phyloP scores from a whole-genome alignment of 768 basidiomycete genomes.

The Auriscalpium vulgare region DNA sequence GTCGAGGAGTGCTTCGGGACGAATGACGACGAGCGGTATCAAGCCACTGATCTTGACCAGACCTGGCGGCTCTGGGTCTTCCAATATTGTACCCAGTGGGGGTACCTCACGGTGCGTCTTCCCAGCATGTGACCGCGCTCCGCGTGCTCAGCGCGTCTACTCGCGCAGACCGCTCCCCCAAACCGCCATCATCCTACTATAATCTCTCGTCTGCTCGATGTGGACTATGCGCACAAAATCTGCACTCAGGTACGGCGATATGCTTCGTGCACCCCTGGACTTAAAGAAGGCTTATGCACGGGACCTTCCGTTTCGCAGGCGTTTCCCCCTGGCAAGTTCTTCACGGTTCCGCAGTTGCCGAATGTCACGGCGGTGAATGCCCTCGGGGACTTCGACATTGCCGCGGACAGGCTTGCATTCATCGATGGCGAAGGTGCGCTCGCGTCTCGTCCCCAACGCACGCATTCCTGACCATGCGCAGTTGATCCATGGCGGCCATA shows the following conservation, averaged over 20 bases:
- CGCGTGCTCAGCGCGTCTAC: neutral
- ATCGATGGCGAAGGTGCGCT: conserved; percentile 73
- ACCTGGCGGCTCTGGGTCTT: conserved; percentile 86
- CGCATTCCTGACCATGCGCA: conserved; percentile 18
- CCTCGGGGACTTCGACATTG: conserved; percentile 76
- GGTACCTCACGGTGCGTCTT: conserved; percentile 69
- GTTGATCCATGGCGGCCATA: conserved; percentile 90
- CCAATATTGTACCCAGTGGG: conserved; percentile 95
- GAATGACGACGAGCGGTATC: conserved; percentile 56
- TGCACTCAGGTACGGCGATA: conserved; percentile 46
- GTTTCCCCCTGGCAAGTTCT: conserved; percentile 69
- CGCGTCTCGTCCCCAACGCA: neutral
- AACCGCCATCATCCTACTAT: conserved; percentile 63
- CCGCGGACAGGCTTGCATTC: conserved; percentile 77
- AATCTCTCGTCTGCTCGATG: conserved; percentile 67
- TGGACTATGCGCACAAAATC: conserved; percentile 63
- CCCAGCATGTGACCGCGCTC: too few species aligned
- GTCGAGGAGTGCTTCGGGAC: conserved; percentile 83
- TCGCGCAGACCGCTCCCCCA: conserved; percentile 60
- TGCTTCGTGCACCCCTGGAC: conserved; percentile 1
- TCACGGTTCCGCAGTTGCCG: conserved; percentile 62
- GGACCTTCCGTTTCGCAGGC: conserved; percentile 36
- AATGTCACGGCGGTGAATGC: conserved; percentile 78
- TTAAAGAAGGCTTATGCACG: neutral
- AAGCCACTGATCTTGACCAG: conserved; percentile 54